Conservation (phyloP, 192 early-diverging fungal genomes). For the Linnemannia elongata region DNA sequence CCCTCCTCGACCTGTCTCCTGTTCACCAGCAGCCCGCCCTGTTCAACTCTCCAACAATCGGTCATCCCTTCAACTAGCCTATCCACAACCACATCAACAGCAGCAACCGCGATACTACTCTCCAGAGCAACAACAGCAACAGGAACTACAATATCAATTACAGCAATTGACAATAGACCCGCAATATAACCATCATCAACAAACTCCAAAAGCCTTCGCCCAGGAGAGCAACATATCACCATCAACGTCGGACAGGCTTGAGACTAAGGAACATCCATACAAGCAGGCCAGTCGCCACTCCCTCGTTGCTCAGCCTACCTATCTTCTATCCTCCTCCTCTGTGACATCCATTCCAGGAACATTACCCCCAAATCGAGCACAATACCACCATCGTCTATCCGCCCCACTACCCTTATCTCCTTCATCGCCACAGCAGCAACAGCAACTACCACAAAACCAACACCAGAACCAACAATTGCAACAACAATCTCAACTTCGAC, state of each 20-base stretch:
- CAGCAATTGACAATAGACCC: neutral
- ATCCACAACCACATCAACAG: neutral
- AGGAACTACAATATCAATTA: neutral
- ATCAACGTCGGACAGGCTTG: neutral
- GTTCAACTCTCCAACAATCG: neutral
- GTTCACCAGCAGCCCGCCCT: neutral
- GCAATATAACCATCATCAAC: neutral
- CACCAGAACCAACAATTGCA: neutral
- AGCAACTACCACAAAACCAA: neutral
- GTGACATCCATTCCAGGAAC: neutral
- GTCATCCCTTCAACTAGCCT: neutral
- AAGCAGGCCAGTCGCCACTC: neutral
- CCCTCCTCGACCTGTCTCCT: neutral
- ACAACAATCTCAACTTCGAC: neutral
- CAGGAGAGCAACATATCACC: neutral
- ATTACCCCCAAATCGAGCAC: neutral
- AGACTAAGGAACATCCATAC: neutral
- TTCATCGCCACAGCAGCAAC: neutral
- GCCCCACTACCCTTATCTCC: neutral
- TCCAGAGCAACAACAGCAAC: constrained; percentile 21
- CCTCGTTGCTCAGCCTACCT: neutral
- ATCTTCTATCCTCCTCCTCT: neutral
- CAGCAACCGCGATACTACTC: neutral
- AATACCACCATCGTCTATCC: neutral
- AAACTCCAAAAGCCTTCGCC: neutral